Base-by-base conservation (phyloP, 2,329 filamentous ascomycete genomes). In the Cercospora brassicicola region DNA sequence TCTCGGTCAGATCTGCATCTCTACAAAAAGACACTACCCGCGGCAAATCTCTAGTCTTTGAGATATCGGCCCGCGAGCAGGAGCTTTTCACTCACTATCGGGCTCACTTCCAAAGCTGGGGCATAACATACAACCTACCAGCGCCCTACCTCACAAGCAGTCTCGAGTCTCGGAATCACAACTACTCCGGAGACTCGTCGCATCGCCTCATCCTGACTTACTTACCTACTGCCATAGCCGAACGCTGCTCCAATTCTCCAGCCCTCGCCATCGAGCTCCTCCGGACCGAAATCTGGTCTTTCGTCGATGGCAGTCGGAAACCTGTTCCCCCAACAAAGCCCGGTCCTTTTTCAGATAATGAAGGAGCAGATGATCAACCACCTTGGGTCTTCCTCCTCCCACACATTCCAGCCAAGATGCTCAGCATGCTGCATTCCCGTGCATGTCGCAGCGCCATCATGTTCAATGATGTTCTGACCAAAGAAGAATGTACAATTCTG, bases 361-460 rank as follows among this genome's bases (percentile, higher is more conserved):
- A 59, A 11, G 33, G 28, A 15, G 4, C 57, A 30, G 55, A 56
- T 10, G 15, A 23, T n/a, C 9, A 33, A 31, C 15, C 45, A 64
- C 60, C 2, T 53, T 69, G 71, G 71, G 39, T 73, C 11, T 45
- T 56, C 15, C 57, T 70, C 7, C 61, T 73, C 4, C 69, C 71
- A 2, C 55, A 65, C 23, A 65, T 72, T 13, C 71, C 71, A 48
- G 18, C 45, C 3, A 65, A 66, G 23, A 36, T 98, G 11, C 74
- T 96, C 3, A 91, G 96, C 31, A 80, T 94, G 76, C 80, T 94
- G 4, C 90, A 93, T 75, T 93, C 91, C 0, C 85, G 90, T 65
- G 88, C 92, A 1, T 95, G 92, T 75, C 85, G 91, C 63, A 92
- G 90, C 39, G 91, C 92, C 2, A 89, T 95, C 76, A 94, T 94